Evolutionary conservation across 73 alveolate genomes (phyloP), one percentile per base, ranked within the genome.

Genomic region (Durusdinium trenchii): DNA sequence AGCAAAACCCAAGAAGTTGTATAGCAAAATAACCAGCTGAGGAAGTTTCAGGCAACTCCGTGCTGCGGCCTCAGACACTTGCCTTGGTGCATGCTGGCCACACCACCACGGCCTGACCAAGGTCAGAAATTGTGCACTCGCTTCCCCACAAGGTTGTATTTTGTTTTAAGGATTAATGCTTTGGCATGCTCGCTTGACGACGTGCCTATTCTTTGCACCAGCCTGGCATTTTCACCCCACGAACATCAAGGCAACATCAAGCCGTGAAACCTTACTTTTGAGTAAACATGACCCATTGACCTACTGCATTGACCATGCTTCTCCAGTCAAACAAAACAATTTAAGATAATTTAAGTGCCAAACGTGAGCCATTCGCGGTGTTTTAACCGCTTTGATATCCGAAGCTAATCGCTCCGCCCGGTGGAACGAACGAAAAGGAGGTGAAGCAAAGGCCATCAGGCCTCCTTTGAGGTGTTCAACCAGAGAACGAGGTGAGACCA

Each of bases 81-180:
- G 76, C 97, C 97, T 35, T 46, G 75, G 89, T 91, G 97, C 97
- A 69, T 64, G 5, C 89, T 91, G 5, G 97, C 97, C 23, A 87
- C 67, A 47, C 97, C 97, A n/a, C 97, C 97, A 51, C 83, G 52
- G 43, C 96, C 96, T 89, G 35, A 26, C 61, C 50, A 7, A 0
- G 73, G 54, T 32, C 3, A 6, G 52, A 48, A 51, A 83, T 48
- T 47, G 35, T 20, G 51, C 18, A 6, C 35, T 32, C 85, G 30
- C 9, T 60, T 60, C n/a, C 30, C 73, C 73, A 60, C 18, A 60
- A 32, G 73, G 73, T 32, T 1, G 18, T 32, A 60, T 23, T 60
- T 60, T 60, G 73, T 60, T 60, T 23, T 23, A 23, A 60, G n/a
- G 30, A 23, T 23, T 60, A 32, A 2, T 23, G 73, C 73, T 23